These are phyloP conservation scores for Aquilaria sinensis DNA, from an alignment of 345 rosid genomes.

Conservation along the genomic window DNA sequence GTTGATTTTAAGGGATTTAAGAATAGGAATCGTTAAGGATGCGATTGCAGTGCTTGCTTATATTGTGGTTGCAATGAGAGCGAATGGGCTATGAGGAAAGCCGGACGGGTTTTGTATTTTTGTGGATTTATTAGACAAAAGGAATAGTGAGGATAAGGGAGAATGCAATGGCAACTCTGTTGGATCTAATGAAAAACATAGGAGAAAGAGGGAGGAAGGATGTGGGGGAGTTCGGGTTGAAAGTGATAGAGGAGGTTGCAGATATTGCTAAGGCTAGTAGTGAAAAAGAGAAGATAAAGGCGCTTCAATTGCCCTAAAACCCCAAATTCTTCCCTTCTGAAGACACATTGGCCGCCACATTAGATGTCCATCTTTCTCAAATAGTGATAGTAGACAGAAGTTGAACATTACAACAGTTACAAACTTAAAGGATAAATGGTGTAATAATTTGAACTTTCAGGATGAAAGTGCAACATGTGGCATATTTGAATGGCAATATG, in stretches of 20 bases:
- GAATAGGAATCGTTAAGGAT: constrained; percentile 84
- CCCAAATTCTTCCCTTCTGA: too few relatives aligned
- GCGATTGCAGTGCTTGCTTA: constrained; percentile 90
- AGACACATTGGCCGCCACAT: too few relatives aligned
- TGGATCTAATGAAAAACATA: constrained; percentile 63
- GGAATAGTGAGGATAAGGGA: constrained; percentile 60
- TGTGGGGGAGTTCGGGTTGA: constrained; percentile 32
- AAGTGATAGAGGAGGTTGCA: constrained; percentile 49
- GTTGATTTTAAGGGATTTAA: constrained; percentile 56
- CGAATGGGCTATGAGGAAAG: constrained; percentile 51
- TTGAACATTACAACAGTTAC: too few relatives aligned
- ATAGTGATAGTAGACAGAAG: too few relatives aligned
- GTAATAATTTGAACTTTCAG: too few relatives aligned
- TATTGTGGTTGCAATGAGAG: constrained; percentile 90
- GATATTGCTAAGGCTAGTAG: constrained; percentile 55
- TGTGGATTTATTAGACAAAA: constrained; percentile 65
- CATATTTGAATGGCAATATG: too few relatives aligned
- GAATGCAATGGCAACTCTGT: constrained; percentile 67
- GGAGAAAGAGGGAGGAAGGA: constrained; percentile 40
- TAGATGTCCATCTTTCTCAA: too few relatives aligned
- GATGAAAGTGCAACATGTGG: too few relatives aligned
- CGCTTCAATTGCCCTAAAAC: constrained; percentile 30
- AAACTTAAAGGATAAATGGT: too few relatives aligned
- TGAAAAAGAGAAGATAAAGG: constrained; percentile 62
- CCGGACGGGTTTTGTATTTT: constrained; percentile 46